Evolutionary conservation across 306 rosid genomes (phyloP).

Genomic region (Vigna trinervia): DNA sequence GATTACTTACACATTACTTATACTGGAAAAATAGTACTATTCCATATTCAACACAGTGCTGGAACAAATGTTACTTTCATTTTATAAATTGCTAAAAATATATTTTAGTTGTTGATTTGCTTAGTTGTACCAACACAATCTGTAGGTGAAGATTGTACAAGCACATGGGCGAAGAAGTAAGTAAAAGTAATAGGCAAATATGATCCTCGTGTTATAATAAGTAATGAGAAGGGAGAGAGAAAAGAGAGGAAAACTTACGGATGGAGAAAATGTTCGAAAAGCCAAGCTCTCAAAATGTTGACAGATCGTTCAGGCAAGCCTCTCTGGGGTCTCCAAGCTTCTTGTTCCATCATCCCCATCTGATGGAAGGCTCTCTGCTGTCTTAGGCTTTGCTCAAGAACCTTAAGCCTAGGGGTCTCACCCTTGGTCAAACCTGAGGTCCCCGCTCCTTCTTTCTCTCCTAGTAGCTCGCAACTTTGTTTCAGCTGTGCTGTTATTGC

Average conservation of each 20-base stretch:
- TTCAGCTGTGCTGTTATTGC: slow-evolving; percentile 72
- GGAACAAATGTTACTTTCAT: background rate
- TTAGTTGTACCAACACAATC: background rate
- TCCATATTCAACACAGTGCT: background rate
- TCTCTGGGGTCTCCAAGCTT: slow-evolving; percentile 99
- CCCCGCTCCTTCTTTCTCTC: slow-evolving; percentile 89
- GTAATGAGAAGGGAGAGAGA: background rate
- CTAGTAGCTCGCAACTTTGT: slow-evolving; percentile 77
- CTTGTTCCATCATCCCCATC: slow-evolving; percentile 99
- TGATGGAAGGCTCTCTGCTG: slow-evolving; percentile 95
- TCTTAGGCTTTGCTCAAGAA: slow-evolving; percentile 84
- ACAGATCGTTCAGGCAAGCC: slow-evolving; percentile 99
- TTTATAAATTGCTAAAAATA: background rate
- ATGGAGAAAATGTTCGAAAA: slow-evolving; percentile 97
- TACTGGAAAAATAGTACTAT: background rate
- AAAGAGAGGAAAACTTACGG: slow-evolving; percentile 66
- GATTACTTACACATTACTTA: background rate
- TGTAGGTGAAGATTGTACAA: no score
- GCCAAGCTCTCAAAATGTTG: slow-evolving; percentile 98
- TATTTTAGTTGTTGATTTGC: no score
- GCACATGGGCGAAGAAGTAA: no score
- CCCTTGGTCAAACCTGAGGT: slow-evolving; percentile 84
- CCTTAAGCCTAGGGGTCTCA: slow-evolving; percentile 94
- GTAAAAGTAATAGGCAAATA: background rate
- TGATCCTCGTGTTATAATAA: background rate